Percentiles rank a stretch among this genome's conserved stretches.
Evolutionary conservation across 345 rosid species (phyloP).

Genomic region (Ricinus communis): DNA sequence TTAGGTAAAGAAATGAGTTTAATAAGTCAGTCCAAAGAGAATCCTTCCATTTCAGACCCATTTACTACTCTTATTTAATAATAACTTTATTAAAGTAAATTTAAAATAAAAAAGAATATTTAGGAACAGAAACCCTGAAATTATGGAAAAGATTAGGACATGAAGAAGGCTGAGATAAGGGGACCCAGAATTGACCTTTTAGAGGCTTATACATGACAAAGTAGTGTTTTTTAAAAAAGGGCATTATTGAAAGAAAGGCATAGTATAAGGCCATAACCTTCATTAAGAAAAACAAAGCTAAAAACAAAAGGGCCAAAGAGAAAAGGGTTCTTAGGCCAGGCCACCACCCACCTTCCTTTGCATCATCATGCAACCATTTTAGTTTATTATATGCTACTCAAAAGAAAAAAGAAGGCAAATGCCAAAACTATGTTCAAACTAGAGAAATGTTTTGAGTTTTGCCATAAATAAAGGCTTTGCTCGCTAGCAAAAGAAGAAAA

Average conservation of each 20-base stretch:
- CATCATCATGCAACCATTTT: too few relatives aligned
- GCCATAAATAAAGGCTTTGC: not conserved
- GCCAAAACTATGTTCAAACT: too few relatives aligned
- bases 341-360: not conserved
- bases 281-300: conserved; percentile 11
- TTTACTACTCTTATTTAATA: not conserved
- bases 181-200: conserved; percentile 16
- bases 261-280: conserved; percentile 4
- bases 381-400: too few relatives aligned
- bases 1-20: not conserved
- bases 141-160: conserved; percentile 20
- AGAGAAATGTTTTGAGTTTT: not conserved
- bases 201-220: not conserved
- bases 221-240: not conserved
- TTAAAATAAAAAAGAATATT: not conserved
- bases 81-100: too few relatives aligned
- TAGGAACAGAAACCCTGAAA: conserved; percentile 24
- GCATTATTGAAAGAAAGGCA: conserved; percentile 12
- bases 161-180: not conserved
- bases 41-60: not conserved
- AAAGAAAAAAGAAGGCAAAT: too few relatives aligned
- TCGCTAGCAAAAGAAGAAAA: too few relatives aligned
- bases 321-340: not conserved
- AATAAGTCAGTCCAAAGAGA: not conserved
- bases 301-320: conserved; percentile 5